Base-by-base conservation (phyloP, 805 yeast species). In the Candida hungchunana region DNA sequence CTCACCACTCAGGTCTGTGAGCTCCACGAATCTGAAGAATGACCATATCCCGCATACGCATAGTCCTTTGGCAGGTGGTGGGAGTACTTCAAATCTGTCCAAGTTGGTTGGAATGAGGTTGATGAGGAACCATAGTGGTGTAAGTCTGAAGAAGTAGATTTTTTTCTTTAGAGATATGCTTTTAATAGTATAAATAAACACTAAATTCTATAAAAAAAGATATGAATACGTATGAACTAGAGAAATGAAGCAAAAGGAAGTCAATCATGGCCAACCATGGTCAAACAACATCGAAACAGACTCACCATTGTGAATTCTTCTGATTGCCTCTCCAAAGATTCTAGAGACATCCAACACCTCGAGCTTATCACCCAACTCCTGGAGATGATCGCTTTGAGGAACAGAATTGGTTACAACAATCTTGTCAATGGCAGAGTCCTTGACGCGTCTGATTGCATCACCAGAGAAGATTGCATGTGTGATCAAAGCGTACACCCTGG, bases 221-320 rank as follows among this genome's bases (percentile, higher is more conserved):
- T 20, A 20, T 20, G 11, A 20, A 11, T 20, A 11, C 11, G 11
- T 26, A 26, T 11, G 18, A 26, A 26, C n/a, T 4, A 8, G 9
- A 14, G 29, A 26, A 11, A 13, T 16, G 29, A 15, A 26, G 7
- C 15, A 14, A 26, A n/a, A 16, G 15, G n/a, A 20, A 16, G n/a
- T 9, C 29, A 11, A 11, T 46, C 37, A 50, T 36, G 50, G 48
- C 63, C 67, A 63, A 7, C 69, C 94, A 49, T 84, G 89, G 51
- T 88, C 96, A 63, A 89, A 93, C 42, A 93, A 67, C 85, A 87
- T 82, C 14, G 95, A 82, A 13, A 93, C 95, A 12, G 90, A 79
- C 66, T 93, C 99, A 48, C 99, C 99, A 50, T 93, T 93, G 60
- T 93, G 95, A 33, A 93, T 90, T 59, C 99, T 73, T 58, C 99